Conservation (phyloP, 2,329 filamentous ascomycete species). For the Alternaria sp. region DNA sequence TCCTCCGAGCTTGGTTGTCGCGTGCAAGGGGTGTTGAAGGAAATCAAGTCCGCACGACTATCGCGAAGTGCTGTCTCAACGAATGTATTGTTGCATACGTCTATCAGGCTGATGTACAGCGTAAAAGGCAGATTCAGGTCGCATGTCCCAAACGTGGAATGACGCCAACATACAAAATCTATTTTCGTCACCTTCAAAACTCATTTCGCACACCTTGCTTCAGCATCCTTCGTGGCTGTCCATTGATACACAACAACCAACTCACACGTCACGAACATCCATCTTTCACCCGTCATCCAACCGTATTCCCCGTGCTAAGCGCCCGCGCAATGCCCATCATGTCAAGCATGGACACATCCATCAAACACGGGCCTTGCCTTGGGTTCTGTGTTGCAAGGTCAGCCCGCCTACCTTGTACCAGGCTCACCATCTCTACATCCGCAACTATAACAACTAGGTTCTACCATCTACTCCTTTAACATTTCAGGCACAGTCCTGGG, state of each 20-base stretch:
- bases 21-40: not conserved
- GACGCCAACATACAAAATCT: not conserved
- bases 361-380: not conserved
- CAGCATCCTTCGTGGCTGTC: not conserved
- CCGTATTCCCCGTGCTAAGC: not conserved
- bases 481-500: not conserved
- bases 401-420: not conserved
- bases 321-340: not conserved
- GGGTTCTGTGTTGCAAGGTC: not conserved
- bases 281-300: not conserved
- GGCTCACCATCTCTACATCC: not conserved
- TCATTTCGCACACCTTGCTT: not conserved
- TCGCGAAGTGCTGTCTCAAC: not conserved
- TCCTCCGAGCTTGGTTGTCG: not conserved
- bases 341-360: not conserved
- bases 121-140: not conserved
- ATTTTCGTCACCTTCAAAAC: not conserved
- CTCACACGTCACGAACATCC: not conserved
- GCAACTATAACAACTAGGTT: not conserved
- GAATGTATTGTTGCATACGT: not conserved
- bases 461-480: not conserved
- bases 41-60: not conserved
- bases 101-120: not conserved
- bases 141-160: not conserved
- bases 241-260: not conserved